Evolutionary conservation across 2,329 filamentous ascomycete genomes (phyloP), one percentile per base, ranked within the genome.

Genomic region (Penicillium sp.): DNA sequence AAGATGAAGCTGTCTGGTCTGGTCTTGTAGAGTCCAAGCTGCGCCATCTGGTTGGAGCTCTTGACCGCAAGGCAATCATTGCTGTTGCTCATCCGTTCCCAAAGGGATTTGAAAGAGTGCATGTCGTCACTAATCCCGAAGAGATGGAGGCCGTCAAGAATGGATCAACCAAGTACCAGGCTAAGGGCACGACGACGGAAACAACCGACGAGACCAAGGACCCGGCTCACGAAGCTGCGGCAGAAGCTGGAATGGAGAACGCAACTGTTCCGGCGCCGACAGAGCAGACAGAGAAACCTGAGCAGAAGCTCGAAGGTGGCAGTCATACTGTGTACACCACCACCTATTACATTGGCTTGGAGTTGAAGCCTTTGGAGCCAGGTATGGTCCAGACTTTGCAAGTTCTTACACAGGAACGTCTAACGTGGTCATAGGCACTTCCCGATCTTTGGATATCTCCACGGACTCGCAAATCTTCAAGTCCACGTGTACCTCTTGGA

Each of bases 11-110:
- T 55, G 84, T 89, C 2, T 98, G 94, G 91, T 91, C 91, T 18
- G 95, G 95, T 40, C 87, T 94, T 54, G 91, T 99, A 4, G 92
- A 98, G 75, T 97, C 95, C 16, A 97, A 96, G 76, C 87, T 98
- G 43, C 87, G 95, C 66, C 83, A 94, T 66, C 83, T 99, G 16
- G 91, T 97, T 16, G 86, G 88, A 64, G 89, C 89, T 47, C 83
- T 98, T 41, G 95, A 98, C 71, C 84, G 88, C 56, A 91, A 95
- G 66, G 81, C 85, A 44, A 89, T 88, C 16, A 92, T 98, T 65
- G 87, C 88, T 37, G 81, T 96, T 24, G 93, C 95, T 0, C 92
- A 95, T 67, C 90, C 93, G 0, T 99, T 93, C 81, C 94, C 92
- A 69, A 96, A 98, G 74, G 91, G 91, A 3, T 96, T 96, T 72